Base-by-base conservation (phyloP, 495 filamentous ascomycete species). In the Rhypophila decipiens region DNA sequence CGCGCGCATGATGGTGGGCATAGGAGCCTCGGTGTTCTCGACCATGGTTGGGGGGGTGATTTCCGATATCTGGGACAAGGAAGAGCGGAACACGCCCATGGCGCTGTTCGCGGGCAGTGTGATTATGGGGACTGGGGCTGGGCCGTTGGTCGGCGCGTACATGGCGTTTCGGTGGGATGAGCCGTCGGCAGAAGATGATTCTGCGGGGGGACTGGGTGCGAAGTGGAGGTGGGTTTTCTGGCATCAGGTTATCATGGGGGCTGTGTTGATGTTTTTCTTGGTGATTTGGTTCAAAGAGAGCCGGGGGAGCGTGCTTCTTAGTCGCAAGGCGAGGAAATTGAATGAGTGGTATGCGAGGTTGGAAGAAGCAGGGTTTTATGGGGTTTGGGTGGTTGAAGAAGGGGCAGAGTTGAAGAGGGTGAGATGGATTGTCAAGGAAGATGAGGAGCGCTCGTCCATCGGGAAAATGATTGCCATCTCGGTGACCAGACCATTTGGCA, bases 1-100 rank as follows among this genome's bases (percentile, higher is more conserved):
- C 1, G 84, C 85, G 1, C 76, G 90, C 9, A 85, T 95, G 52
- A 77, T 91, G 33, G 76, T 79, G 11, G 90, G 91, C 0, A 79
- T 83, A 12, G 85, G 84, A 8, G 81, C 78, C 15, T 86, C 80
- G 1, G 91, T 90, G 0, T 96, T 95, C 60, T 85, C 80, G 4
- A 94, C 88, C 11, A 91, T 96, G 84, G 87, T 95, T 2, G 91
- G 91, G 27, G 91, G 91, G 0, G 86, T 96, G 5, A 84, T 97
- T 24, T 83, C 83, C 43, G 91, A 97, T 55, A 84, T 96, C 49
- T 96, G 89, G 63, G 82, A 84, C 29, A 77, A 85, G 8, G 64
- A 86, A 49, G 85, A 84, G 31, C 72, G 91, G 24, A 95, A 96
- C 53, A 87, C 84, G 2, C 87, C 90, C 4, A 97, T 97, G 91